phyloP scores from a whole-genome alignment of 768 basidiomycete genomes.

The Hygrophorus russula region DNA sequence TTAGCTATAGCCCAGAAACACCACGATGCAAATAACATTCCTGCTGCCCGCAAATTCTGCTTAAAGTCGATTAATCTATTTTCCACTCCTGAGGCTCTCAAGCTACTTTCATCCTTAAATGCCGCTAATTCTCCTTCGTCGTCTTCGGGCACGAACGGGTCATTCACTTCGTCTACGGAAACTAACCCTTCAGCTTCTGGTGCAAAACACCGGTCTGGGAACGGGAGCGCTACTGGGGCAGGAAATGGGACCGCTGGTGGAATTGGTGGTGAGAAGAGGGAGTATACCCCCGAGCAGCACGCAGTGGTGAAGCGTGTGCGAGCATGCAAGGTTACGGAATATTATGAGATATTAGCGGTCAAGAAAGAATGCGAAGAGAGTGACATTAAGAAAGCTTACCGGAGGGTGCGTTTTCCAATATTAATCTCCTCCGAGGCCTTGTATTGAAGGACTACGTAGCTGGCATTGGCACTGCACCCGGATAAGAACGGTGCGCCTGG shows the following conservation, averaged over 20 bases:
- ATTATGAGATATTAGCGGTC: conserved; percentile 83
- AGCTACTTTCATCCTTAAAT: conserved; percentile 58
- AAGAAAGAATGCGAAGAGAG: conserved; percentile 73
- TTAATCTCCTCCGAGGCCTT: neutral
- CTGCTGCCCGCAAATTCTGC: conserved; percentile 80
- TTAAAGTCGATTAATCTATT: conserved; percentile 81
- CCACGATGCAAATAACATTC: conserved; percentile 54
- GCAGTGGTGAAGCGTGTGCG: conserved; percentile 80
- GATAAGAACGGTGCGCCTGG: conserved; percentile 97
- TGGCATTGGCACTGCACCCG: conserved; percentile 82
- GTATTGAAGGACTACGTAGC: conserved; percentile 26
- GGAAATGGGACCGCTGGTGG: conserved; percentile 45
- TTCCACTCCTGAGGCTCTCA: conserved; percentile 62
- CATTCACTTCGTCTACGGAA: conserved; percentile 40
- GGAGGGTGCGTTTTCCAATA: conserved; percentile 54
- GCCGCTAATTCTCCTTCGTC: conserved; percentile 35
- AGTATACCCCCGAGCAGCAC: conserved; percentile 77
- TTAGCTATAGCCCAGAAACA: conserved; percentile 71
- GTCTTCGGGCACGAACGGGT: conserved; percentile 27
- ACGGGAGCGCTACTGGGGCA: conserved; percentile 15
- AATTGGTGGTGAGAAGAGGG: conserved; percentile 65
- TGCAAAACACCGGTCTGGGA: conserved; percentile 46
- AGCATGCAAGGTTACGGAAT: conserved; percentile 78
- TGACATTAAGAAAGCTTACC: conserved; percentile 90
- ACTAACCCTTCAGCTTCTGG: conserved; percentile 68